Percentiles rank a stretch among this genome's conserved stretches.
Evolutionary conservation across 2,329 filamentous ascomycete genomes (phyloP).

Genomic region (Penicillium decumbens): DNA sequence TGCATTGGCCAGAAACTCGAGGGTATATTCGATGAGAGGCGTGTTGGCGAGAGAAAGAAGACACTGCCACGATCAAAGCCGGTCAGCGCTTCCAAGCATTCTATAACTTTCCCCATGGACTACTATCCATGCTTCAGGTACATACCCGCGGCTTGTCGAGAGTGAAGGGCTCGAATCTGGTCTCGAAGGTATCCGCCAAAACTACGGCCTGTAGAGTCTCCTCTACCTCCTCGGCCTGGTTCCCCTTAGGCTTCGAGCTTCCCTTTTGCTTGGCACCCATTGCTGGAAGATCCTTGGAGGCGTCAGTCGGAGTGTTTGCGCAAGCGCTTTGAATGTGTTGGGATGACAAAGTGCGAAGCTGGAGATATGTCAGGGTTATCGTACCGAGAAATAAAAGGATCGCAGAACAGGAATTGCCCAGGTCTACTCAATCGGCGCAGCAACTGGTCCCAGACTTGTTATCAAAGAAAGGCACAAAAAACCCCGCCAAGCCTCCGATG

Average conservation of each 20-base stretch:
- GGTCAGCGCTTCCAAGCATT: neutral
- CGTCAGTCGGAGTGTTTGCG: conserved; percentile 2
- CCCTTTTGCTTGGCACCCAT: conserved; percentile 38
- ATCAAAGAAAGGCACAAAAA: conserved; percentile 28
- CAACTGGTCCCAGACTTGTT: conserved; percentile 3
- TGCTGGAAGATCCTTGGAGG: conserved; percentile 6
- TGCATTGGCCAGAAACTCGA: conserved; percentile 92
- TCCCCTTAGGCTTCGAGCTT: conserved; percentile 31
- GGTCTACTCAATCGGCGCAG: neutral
- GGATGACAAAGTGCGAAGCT: neutral
- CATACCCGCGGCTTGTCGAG: conserved; percentile 79
- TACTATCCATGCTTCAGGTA: conserved; percentile 8
- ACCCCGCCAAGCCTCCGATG: conserved; percentile 30
- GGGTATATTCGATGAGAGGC: conserved; percentile 93
- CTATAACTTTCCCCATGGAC: neutral
- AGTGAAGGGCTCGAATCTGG: conserved; percentile 83
- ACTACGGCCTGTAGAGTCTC: conserved; percentile 64
- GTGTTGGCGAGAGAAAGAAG: conserved; percentile 89
- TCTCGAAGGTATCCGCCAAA: conserved; percentile 91
- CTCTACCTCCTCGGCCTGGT: conserved; percentile 55
- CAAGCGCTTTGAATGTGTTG: neutral
- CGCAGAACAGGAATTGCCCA: conserved; percentile 1
- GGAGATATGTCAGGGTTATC: neutral
- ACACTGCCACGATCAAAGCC: conserved; percentile 55
- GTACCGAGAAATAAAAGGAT: conserved; percentile 4